These are phyloP conservation scores for Schrenkiella parvula DNA, from an alignment of 345 rosid species.

Conservation along the genomic window DNA sequence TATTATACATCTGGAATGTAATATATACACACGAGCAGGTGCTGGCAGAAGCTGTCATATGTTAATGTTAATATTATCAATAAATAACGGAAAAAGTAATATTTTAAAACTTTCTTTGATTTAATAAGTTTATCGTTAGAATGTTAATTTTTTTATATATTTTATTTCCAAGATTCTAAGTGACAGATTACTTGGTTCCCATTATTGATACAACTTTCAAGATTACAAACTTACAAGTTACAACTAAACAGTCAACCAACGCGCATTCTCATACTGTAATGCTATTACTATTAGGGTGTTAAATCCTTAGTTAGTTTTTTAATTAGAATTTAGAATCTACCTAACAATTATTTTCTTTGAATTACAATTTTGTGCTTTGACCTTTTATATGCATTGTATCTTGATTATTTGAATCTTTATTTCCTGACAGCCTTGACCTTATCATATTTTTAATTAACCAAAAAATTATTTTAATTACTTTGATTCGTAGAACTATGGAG, in stretches of 20 bases:
- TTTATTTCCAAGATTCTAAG: background rate
- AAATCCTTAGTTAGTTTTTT: background rate
- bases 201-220: background rate
- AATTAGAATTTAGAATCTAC: background rate
- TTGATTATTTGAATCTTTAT: background rate
- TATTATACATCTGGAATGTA: too few relatives aligned
- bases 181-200: slow-evolving; percentile 4
- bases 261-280: background rate
- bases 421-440: slow-evolving; percentile 1
- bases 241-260: slow-evolving; percentile 2
- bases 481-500: background rate
- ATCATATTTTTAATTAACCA: background rate
- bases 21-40: background rate
- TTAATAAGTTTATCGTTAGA: too few relatives aligned
- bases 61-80: background rate
- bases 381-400: background rate
- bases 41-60: slow-evolving; percentile 17
- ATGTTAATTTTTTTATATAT: background rate
- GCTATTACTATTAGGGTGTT: background rate
- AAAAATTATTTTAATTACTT: background rate
- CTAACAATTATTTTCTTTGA: background rate
- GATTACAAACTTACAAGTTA: background rate
- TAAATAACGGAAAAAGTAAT: too few relatives aligned
- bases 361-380: background rate
- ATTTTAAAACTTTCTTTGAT: too few relatives aligned